Percentiles rank a stretch among this genome's conserved stretches.
phyloP scores from a whole-genome alignment of 2,329 filamentous ascomycete genomes.

The Chaetomiaceae sp. region DNA sequence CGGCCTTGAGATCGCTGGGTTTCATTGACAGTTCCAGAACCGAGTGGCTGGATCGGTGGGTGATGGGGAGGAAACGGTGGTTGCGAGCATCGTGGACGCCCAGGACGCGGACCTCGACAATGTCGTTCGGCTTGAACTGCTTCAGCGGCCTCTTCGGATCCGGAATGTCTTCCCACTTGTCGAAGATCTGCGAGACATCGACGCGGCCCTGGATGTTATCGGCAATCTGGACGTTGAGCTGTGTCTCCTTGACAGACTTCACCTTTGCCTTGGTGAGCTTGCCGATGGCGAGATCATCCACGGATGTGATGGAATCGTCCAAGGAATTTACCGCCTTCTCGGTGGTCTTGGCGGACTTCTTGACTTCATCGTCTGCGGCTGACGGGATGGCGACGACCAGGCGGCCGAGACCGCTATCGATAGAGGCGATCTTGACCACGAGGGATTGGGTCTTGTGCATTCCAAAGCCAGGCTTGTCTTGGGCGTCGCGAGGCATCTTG shows the following conservation, averaged over 20 bases:
- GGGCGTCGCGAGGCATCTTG: slow-evolving; percentile 66
- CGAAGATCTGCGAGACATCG: slow-evolving; percentile 85
- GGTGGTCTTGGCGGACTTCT: slow-evolving; percentile 35
- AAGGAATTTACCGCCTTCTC: slow-evolving; percentile 45
- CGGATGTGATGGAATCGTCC: slow-evolving; percentile 57
- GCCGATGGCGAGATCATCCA: slow-evolving; percentile 71
- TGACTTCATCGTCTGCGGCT: slow-evolving; percentile 39
- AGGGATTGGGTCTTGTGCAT: slow-evolving; percentile 73
- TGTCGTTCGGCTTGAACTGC: slow-evolving; percentile 65
- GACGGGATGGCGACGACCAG: slow-evolving; percentile 55
- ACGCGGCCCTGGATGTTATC: slow-evolving; percentile 90
- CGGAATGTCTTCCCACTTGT: slow-evolving; percentile 79
- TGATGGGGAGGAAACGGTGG: slow-evolving; percentile 86
- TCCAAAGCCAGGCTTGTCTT: slow-evolving; percentile 68
- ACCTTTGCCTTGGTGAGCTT: slow-evolving; percentile 71
- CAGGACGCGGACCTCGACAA: slow-evolving; percentile 70
- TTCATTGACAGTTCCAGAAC: slow-evolving; percentile 87
- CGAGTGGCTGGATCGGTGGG: slow-evolving; percentile 74
- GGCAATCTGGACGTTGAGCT: slow-evolving; percentile 84
- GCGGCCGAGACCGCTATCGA: slow-evolving; percentile 65
- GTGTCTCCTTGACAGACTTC: slow-evolving; percentile 81
- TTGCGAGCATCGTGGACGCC: slow-evolving; percentile 87
- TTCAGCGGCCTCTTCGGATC: slow-evolving; percentile 77
- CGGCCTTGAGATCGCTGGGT: slow-evolving; percentile 55
- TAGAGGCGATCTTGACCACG: slow-evolving; percentile 63